These are phyloP conservation scores for Penicillium canariense DNA, from an alignment of 495 filamentous ascomycete genomes.

Conservation along the genomic window DNA sequence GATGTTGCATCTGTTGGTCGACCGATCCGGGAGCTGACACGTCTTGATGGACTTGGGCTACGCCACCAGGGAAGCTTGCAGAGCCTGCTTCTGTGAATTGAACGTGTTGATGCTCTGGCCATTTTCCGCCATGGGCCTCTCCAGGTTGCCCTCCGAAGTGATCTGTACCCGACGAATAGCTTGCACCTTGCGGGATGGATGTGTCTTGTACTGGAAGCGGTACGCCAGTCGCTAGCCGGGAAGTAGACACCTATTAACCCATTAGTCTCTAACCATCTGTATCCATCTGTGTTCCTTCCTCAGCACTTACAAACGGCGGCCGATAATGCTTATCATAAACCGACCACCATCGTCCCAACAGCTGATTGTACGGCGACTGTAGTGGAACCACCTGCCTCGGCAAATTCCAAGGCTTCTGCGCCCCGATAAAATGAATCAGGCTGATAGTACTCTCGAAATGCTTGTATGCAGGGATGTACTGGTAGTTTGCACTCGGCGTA, in stretches of 20 bases:
- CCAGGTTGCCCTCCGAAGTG: neutral
- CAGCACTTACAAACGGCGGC: constrained; percentile 29
- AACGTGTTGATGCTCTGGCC: constrained; percentile 4
- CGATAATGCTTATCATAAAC: constrained; percentile 85
- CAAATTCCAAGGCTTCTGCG: constrained; percentile 83
- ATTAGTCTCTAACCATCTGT: neutral
- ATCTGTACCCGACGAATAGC: neutral
- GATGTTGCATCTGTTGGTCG: neutral
- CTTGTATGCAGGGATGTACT: constrained; percentile 90
- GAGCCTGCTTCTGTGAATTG: constrained; percentile 1
- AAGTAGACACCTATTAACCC: constrained; percentile 13
- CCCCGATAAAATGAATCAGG: constrained; percentile 90
- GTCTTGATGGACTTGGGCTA: constrained; percentile 3
- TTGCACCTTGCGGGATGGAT: neutral
- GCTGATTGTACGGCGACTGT: constrained; percentile 71
- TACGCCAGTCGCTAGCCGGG: neutral
- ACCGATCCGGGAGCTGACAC: constrained; percentile 5
- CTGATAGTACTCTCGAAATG: constrained; percentile 87
- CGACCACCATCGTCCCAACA: constrained; percentile 84
- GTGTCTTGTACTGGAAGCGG: neutral
- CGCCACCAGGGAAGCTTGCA: constrained; percentile 2
- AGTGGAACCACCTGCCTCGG: constrained; percentile 58
- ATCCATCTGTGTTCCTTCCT: neutral
- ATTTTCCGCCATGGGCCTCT: neutral
- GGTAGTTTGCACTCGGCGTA: constrained; percentile 90